Conservation (phyloP, 2,329 filamentous ascomycete genomes). For the Exophiala sideris region DNA sequence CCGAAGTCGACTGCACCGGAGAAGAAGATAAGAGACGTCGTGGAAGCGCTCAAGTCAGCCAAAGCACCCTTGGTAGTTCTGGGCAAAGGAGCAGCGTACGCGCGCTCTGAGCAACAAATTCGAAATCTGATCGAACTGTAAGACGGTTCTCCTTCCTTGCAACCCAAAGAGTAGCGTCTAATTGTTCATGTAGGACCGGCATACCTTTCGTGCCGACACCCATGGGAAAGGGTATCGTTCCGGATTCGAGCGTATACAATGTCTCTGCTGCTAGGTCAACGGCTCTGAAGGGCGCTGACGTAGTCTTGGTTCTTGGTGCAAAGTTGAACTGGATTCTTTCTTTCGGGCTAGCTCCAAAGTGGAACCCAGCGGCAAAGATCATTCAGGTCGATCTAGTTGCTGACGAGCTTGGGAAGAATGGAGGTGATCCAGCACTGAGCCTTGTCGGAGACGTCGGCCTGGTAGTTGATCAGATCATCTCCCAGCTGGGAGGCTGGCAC, state of each 20-base stretch:
- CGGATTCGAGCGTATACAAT: conserved; percentile 53
- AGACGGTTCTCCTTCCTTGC: conserved; percentile 19
- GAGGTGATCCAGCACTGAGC: conserved; percentile 41
- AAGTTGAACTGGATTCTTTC: conserved; percentile 59
- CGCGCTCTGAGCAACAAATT: conserved; percentile 47
- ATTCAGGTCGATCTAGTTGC: conserved; percentile 55
- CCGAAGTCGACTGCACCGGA: conserved; percentile 38
- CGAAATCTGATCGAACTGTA: conserved; percentile 46
- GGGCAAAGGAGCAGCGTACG: conserved; percentile 56
- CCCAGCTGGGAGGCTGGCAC: conserved; percentile 43
- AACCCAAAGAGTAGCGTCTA: neutral
- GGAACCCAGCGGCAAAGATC: conserved; percentile 48
- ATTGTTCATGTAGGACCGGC: conserved; percentile 37
- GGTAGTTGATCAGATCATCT: conserved; percentile 46
- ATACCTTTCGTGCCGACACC: conserved; percentile 57
- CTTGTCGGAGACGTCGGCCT: conserved; percentile 52
- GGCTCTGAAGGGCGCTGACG: conserved; percentile 52
- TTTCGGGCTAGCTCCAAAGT: conserved; percentile 55
- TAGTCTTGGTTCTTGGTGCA: conserved; percentile 54
- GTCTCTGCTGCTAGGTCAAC: conserved; percentile 53
- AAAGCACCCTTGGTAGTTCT: conserved; percentile 52
- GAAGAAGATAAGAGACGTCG: conserved; percentile 40
- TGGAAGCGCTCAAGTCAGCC: conserved; percentile 45
- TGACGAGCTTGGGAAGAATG: conserved; percentile 52
- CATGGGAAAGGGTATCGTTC: conserved; percentile 57